A percentile compares a stretch with the other conserved stretches of the same genome.
Evolutionary conservation across 441 rosid species (phyloP).

Genomic region (Aleurites moluccanus): DNA sequence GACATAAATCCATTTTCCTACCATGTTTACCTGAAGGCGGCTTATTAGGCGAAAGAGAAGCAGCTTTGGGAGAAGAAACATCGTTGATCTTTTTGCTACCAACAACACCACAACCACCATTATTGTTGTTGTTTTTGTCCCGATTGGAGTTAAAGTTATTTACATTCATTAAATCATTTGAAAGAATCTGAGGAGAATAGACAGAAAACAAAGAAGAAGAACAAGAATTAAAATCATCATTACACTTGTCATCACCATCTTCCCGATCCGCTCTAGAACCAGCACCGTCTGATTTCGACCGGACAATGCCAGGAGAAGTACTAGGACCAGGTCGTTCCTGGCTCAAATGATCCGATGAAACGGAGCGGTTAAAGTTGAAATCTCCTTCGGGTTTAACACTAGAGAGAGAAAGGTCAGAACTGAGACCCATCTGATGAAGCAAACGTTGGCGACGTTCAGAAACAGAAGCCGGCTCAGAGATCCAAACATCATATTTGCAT

Average conservation of each 20-base stretch:
- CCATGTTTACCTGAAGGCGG: slow-evolving; percentile 45
- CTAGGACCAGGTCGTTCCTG: slow-evolving; percentile 32
- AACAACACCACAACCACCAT: slow-evolving; percentile 27
- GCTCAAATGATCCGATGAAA: slow-evolving; percentile 46
- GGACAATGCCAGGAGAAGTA: slow-evolving; percentile 32
- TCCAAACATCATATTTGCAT: slow-evolving; percentile 75
- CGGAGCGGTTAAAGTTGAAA: slow-evolving; percentile 41
- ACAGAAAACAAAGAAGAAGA: slow-evolving; percentile 36
- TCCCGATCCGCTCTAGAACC: slow-evolving; percentile 23
- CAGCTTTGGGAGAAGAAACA: slow-evolving; percentile 7
- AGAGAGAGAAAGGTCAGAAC: slow-evolving; percentile 47
- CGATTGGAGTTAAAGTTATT: slow-evolving; percentile 36
- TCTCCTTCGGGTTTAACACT: slow-evolving; percentile 44
- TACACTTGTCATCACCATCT: slow-evolving; percentile 21
- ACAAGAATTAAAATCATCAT: slow-evolving; percentile 30
- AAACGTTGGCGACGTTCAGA: slow-evolving; percentile 80
- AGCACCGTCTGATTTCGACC: slow-evolving; percentile 65
- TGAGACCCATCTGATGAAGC: slow-evolving; percentile 71
- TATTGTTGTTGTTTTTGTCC: slow-evolving; percentile 27
- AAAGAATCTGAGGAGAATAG: slow-evolving; percentile 44
- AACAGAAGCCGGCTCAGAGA: slow-evolving; percentile 79
- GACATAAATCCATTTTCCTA: slow-evolving; percentile 37
- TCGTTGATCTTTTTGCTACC: slow-evolving; percentile 12
- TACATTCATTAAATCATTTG: slow-evolving; percentile 37
- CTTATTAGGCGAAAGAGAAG: slow-evolving; percentile 40